A percentile compares a stretch with the other conserved stretches of the same genome.
phyloP scores from a whole-genome alignment of 2,329 filamentous ascomycete species.

The Pseudophaeomoniella oleicola region DNA sequence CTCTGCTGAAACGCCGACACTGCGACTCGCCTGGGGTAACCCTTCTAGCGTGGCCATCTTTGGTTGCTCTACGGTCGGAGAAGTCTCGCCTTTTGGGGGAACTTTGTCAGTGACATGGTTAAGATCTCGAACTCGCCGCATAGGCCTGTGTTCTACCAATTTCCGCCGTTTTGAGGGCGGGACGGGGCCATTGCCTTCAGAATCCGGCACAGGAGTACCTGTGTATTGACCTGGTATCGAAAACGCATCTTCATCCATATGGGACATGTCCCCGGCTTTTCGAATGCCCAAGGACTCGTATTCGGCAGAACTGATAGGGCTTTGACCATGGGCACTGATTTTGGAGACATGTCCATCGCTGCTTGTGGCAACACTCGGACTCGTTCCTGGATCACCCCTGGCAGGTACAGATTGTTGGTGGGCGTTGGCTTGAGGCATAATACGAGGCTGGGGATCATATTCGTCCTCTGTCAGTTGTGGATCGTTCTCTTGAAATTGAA shows the following conservation, averaged over 20 bases:
- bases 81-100: background rate
- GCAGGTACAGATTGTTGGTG: background rate
- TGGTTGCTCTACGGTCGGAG: background rate
- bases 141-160: background rate
- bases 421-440: slow-evolving; percentile 8
- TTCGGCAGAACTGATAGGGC: slow-evolving; percentile 13
- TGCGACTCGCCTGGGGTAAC: background rate
- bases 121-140: background rate
- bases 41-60: background rate
- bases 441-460: slow-evolving; percentile 14
- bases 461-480: slow-evolving; percentile 30
- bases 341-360: slow-evolving; percentile 13
- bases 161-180: slow-evolving; percentile 6
- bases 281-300: slow-evolving; percentile 16
- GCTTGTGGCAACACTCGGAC: slow-evolving; percentile 2
- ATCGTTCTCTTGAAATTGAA: slow-evolving; percentile 28
- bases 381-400: slow-evolving; percentile 7
- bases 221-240: slow-evolving; percentile 15
- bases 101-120: background rate
- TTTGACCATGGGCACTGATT: slow-evolving; percentile 3
- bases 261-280: slow-evolving; percentile 9
- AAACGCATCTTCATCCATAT: slow-evolving; percentile 18
- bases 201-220: background rate
- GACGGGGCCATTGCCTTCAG: background rate
- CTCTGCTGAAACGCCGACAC: background rate